These are phyloP conservation scores for Rhazya stricta DNA, from an alignment of 257 asterid genomes.

Conservation along the genomic window DNA sequence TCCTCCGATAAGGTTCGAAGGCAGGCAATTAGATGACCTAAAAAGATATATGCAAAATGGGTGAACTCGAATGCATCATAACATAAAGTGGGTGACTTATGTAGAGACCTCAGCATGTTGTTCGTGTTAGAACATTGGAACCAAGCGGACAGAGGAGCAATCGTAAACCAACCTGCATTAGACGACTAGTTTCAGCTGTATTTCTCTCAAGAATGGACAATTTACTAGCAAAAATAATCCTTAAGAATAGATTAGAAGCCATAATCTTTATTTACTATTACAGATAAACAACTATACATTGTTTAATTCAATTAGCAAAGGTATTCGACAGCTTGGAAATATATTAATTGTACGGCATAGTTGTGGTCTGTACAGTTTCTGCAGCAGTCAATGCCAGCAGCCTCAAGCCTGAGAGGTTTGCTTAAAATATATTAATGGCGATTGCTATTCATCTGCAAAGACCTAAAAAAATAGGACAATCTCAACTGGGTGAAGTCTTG, in stretches of 20 bases:
- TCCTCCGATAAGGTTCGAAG: no score
- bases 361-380: background rate
- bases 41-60: background rate
- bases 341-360: background rate
- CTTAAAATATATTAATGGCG: background rate
- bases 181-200: background rate
- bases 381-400: background rate
- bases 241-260: background rate
- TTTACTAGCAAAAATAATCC: background rate
- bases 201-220: no score
- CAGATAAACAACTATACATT: background rate
- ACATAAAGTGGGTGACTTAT: background rate
- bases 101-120: constrained; percentile 67
- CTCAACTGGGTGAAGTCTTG: background rate
- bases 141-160: constrained; percentile 71
- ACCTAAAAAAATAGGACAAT: background rate
- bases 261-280: background rate
- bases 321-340: background rate
- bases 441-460: background rate
- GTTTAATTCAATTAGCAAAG: background rate
- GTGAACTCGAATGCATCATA: background rate
- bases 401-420: background rate
- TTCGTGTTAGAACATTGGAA: constrained; percentile 65
- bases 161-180: constrained; percentile 66
- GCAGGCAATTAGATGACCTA: background rate